Evolutionary conservation across 352 stramenopile species (phyloP), one percentile per base, ranked within the genome.

Genomic region (Pythium oligandrum): DNA sequence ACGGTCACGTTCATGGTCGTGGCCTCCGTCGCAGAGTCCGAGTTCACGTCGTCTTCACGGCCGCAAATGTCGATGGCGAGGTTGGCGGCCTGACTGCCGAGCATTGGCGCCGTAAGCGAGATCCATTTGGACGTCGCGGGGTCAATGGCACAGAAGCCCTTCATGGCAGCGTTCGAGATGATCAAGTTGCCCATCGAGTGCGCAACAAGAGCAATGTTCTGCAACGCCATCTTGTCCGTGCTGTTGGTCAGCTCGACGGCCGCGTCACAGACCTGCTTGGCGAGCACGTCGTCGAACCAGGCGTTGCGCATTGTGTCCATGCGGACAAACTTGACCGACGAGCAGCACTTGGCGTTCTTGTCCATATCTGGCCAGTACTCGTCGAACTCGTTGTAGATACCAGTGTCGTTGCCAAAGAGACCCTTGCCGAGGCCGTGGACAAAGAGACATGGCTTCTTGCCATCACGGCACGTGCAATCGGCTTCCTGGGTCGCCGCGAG

Each of bases 141-240:
- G 44, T 34, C 35, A 12, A 33, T 1, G 35, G 26, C 52, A 51
- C 46, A 78, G 43, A 60, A 48, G 8, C 53, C 43, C n/a, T 65
- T 53, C 17, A 66, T 61, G 35, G 64, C 43, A 9, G 65, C 65
- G 2, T 43, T 55, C n/a, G 56, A 51, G 7, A 66, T 44, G 31
- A 74, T 62, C 37, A 78, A 35, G 48, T 78, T 78, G 30, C 65
- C 69, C 53, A 71, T 78, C 46, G 69, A 78, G 49, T 78, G 65
- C 33, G 57, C 63, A n/a, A 78, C 51, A 32, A 78, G 11, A 17
- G 62, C 54, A 17, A 74, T 53, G 44, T 70, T 53, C 42, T 71
- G 49, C 17, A 73, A 57, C 6, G 52, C 32, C 8, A 64, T 43
- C 17, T 40, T 35, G 39, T 38, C 38, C 17, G 0, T 51, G 40